Evolutionary conservation across 2,329 filamentous ascomycete genomes (phyloP).

Genomic region (Tolypocladium paradoxum): DNA sequence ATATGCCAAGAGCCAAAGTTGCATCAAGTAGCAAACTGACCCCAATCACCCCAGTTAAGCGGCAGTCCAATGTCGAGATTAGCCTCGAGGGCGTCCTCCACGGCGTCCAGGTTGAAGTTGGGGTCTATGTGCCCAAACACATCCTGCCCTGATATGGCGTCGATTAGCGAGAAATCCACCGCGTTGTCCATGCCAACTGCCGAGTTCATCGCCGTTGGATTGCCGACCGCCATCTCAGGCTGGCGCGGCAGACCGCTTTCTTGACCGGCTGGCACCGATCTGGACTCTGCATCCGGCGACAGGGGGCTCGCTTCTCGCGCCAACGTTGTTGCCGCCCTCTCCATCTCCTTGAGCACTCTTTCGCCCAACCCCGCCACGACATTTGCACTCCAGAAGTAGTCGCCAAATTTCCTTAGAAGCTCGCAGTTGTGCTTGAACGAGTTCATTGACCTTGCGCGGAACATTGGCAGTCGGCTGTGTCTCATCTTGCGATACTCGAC

Average conservation of each 20-base stretch:
- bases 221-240: constrained; percentile 10
- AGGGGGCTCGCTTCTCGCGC: constrained; percentile 22
- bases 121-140: constrained; percentile 45
- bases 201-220: constrained; percentile 15
- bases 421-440: constrained; percentile 44
- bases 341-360: constrained; percentile 44
- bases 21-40: constrained; percentile 21
- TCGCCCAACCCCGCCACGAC: constrained; percentile 45
- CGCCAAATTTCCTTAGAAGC: constrained; percentile 40
- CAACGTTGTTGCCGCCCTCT: constrained; percentile 38
- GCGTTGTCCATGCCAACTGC: constrained; percentile 19
- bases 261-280: constrained; percentile 4
- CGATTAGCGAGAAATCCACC: constrained; percentile 31
- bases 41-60: constrained; percentile 39
- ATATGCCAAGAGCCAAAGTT: not conserved
- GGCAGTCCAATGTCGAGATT: constrained; percentile 44
- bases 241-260: constrained; percentile 3
- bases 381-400: constrained; percentile 46
- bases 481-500: constrained; percentile 55
- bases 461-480: constrained; percentile 48
- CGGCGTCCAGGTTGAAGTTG: constrained; percentile 40
- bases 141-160: constrained; percentile 37
- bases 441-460: constrained; percentile 41
- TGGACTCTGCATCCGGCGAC: constrained; percentile 10
- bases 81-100: constrained; percentile 43